Evolutionary conservation across 768 basidiomycete species (phyloP).

Genomic region (Aureoboletus auriporus): DNA sequence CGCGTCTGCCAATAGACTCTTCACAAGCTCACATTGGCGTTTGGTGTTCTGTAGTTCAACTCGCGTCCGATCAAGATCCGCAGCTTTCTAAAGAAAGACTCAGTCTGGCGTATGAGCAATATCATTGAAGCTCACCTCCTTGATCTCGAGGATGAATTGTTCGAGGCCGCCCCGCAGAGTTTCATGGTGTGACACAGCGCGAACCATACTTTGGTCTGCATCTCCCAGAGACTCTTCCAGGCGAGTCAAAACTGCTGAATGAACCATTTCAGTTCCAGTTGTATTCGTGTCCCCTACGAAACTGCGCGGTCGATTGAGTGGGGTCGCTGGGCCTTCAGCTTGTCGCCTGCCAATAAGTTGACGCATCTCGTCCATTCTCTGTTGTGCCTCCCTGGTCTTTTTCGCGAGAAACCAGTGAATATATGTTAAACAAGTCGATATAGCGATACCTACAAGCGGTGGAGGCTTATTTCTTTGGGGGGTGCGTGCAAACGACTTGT

Average conservation of each 20-base stretch:
- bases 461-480: constrained; percentile 39
- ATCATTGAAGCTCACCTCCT: constrained; percentile 44
- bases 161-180: constrained; percentile 49
- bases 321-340: constrained; percentile 40
- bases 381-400: constrained; percentile 72
- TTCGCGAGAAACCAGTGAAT: constrained; percentile 24
- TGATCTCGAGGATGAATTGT: constrained; percentile 46
- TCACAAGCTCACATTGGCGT: constrained; percentile 76
- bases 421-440: constrained; percentile 2
- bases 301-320: constrained; percentile 45
- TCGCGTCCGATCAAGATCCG: constrained; percentile 59
- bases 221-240: constrained; percentile 54
- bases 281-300: constrained; percentile 22
- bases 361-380: constrained; percentile 81
- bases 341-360: constrained; percentile 62
- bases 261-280: constrained; percentile 17
- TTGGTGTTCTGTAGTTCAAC: constrained; percentile 65
- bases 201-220: constrained; percentile 52
- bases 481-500: constrained; percentile 44
- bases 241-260: constrained; percentile 10
- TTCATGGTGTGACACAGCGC: constrained; percentile 52
- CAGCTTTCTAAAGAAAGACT: constrained; percentile 42
- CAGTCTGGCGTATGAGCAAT: not conserved
- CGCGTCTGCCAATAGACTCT: constrained; percentile 70
- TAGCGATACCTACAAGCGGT: constrained; percentile 37